Conservation (phyloP, 1,139 yeast species). For the Pichia cactophila region DNA sequence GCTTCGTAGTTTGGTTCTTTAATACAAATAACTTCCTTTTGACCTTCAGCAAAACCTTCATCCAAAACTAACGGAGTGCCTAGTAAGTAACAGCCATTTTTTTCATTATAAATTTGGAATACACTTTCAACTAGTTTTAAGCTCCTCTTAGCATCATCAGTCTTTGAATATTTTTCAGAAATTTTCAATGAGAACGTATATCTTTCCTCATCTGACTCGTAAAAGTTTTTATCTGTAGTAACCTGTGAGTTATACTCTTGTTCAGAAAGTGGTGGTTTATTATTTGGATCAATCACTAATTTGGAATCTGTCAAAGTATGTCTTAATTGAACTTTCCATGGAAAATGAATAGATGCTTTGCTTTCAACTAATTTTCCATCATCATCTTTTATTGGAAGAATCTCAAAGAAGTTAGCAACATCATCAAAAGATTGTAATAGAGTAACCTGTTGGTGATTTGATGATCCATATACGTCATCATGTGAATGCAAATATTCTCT, state of each 20-base stretch:
- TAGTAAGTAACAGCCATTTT: constrained; percentile 52
- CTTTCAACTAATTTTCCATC: constrained; percentile 19
- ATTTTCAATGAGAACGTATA: constrained; percentile 47
- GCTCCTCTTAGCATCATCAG: constrained; percentile 30
- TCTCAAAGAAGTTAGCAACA: constrained; percentile 55
- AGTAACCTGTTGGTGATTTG: constrained; percentile 63
- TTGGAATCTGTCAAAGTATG: constrained; percentile 56
- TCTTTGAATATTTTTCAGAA: constrained; percentile 25
- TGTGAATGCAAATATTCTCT: constrained; percentile 70
- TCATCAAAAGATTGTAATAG: constrained; percentile 46
- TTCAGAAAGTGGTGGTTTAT: constrained; percentile 70
- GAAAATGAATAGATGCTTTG: constrained; percentile 38
- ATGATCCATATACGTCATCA: constrained; percentile 39
- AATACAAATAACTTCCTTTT: constrained; percentile 72
- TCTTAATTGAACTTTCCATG: constrained; percentile 48
- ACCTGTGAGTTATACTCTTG: constrained; percentile 76
- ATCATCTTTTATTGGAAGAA: constrained; percentile 34
- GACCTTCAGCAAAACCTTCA: constrained; percentile 54
- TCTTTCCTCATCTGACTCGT: constrained; percentile 39
- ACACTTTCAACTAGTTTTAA: constrained; percentile 47
- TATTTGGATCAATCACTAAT: constrained; percentile 45
- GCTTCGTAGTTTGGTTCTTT: constrained; percentile 52
- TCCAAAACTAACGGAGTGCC: constrained; percentile 61
- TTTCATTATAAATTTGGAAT: constrained; percentile 54
- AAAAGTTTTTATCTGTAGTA: constrained; percentile 46